Base-by-base conservation (phyloP, 208 protist species). In the Acanthamoeba healyi region DNA sequence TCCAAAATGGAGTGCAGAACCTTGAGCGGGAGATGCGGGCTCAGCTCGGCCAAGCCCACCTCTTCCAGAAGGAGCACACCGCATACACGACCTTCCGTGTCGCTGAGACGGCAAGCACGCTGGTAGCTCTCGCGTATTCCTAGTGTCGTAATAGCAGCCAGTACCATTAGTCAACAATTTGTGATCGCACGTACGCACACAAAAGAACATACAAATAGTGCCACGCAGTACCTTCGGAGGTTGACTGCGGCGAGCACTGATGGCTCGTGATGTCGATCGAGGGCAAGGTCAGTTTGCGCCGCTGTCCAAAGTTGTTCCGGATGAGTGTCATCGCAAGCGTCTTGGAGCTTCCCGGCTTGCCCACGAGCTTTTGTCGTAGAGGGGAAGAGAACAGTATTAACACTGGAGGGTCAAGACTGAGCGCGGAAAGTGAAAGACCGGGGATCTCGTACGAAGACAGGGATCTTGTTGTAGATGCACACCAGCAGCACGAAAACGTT, bases 1-100 rank as follows among this genome's bases (percentile, higher is more conserved):
- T 95, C 96, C 22, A 98, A 94, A 24, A 98, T 82, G 22, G 65
- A n/a, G 94, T 98, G 98, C 34, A 98, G 96, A 10, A 98, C 95
- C 94, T 98, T 98, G 58, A 98, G 96, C 2, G 98, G 98, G 46
- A 97, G 95, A 44, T 97, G 82, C 1, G 94, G 95, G 24, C 92
- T 96, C 34, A 97, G 42, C 91, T 98, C 98, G 29, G 98, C 97
- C 7, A 98, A 95, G 0, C 98, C 98, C 0, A 98, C 96, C 70
- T 98, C 98, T 46, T 98, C 98, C 26, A 98, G 96, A 14, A 98
- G 29, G 38, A 98, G 95, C 22, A 98, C 96, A 7, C 91, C 26
- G 29, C 96, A n/a, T n/a, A 96, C 94, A 15, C 54, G 81, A 17
- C 81, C 67, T 26, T 93, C 67, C 2, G 58, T 4, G n/a, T 49